Evolutionary conservation across 2,329 filamentous ascomycete genomes (phyloP), one percentile per base, ranked within the genome.

Genomic region (Hortaea sp.): DNA sequence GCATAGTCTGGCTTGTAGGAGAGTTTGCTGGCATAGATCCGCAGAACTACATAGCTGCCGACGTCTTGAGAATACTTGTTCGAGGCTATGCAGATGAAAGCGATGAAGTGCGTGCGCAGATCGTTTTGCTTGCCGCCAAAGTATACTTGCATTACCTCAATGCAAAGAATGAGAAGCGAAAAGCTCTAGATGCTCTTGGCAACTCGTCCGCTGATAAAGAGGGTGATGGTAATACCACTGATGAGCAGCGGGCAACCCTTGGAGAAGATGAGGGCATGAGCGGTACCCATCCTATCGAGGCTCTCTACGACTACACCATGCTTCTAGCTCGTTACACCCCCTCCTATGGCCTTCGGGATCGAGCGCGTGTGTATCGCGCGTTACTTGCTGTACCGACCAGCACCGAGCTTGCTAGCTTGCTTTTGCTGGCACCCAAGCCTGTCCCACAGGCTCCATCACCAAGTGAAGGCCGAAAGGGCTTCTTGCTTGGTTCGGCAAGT

Each of bases 1-100:
- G 87, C 42, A 95, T 98, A 52, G 85, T 98, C 56, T 98, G 92
- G 92, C 78, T 98, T 0, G 89, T 97, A 0, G 92, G 92, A 40
- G 92, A 98, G 65, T 97, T 94, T 57, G 81, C 90, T 0, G 87
- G 88, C 0, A 80, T 88, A 46, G 78, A 82, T 31, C 44, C 51
- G 7, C 82, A 89, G 49, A 82, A 92, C 62, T 94, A 94, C 58
- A 90, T 98, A 50, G 92, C 92, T 0, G 82, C 90, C 0, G 92
- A 98, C 59, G 88, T 97, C 5, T 70, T 97, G 31, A 81, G 92
- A 6, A 90, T 97, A 39, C 70, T 98, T 2, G 77, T 88, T 39
- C 90, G 88, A 63, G 84, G 82, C 12, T 98, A 97, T 60, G 73
- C 81, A 1, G 80, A 82, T 50, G 92, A 98, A 67, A 81, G 82